A percentile compares a stretch with the other conserved stretches of the same genome.
These are phyloP conservation scores for Tolypocladium cylindrosporum DNA, from an alignment of 2,329 filamentous ascomycete genomes.

Conservation along the genomic window DNA sequence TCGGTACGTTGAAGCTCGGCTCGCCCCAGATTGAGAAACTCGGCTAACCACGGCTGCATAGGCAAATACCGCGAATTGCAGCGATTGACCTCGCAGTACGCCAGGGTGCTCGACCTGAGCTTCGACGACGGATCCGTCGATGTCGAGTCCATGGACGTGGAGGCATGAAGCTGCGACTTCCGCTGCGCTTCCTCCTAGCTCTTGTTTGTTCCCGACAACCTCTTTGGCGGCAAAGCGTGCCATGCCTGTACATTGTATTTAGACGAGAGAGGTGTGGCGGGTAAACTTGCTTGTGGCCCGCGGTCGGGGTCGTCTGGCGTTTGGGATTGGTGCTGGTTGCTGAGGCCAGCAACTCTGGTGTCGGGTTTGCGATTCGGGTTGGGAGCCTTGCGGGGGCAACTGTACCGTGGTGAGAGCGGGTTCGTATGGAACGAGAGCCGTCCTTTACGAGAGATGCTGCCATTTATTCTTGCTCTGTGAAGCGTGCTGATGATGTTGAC, in stretches of 20 bases:
- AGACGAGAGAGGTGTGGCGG: not conserved
- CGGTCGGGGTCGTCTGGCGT: not conserved
- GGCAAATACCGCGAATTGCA: conserved; percentile 95
- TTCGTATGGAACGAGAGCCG: not conserved
- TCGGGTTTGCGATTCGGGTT: not conserved
- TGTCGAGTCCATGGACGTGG: conserved; percentile 33
- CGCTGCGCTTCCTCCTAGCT: not conserved
- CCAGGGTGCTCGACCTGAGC: conserved; percentile 62
- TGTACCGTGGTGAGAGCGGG: conserved; percentile 6
- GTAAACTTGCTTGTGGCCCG: not conserved
- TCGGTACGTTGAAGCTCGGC: conserved; percentile 54
- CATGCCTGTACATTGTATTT: not conserved
- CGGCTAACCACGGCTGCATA: conserved; percentile 27
- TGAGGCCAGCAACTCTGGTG: not conserved
- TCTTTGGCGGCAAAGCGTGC: not conserved
- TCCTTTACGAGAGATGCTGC: too few relatives aligned
- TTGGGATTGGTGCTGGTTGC: not conserved
- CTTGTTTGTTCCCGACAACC: not conserved
- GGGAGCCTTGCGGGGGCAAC: not conserved
- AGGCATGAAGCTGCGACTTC: conserved; percentile 8
- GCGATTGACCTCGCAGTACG: conserved; percentile 89
- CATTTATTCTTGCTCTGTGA: not conserved
- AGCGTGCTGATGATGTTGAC: too few relatives aligned
- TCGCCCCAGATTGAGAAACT: not conserved
- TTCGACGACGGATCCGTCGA: conserved; percentile 33